Percentiles rank a stretch among this genome's conserved stretches.
These are phyloP conservation scores for Trametes hirsuta DNA, from an alignment of 1,284 basidiomycete species.

Conservation along the genomic window DNA sequence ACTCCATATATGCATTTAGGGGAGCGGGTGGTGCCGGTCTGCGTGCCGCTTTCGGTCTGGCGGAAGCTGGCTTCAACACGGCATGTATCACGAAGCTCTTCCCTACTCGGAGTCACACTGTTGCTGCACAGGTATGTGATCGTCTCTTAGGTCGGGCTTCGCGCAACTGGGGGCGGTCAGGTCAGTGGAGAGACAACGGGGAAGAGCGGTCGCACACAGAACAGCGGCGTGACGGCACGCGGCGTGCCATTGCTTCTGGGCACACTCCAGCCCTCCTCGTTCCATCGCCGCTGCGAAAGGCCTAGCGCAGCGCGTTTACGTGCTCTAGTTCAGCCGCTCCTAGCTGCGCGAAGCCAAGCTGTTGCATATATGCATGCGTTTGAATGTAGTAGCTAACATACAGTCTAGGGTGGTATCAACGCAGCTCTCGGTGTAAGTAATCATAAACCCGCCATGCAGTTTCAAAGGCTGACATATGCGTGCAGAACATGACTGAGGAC, in stretches of 20 bases:
- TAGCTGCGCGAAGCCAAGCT: too few species aligned
- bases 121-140: constrained; percentile 86
- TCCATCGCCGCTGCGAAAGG: too few species aligned
- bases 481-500: constrained; percentile 98
- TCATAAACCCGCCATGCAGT: neutral
- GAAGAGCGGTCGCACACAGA: too few species aligned
- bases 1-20: constrained; percentile 43
- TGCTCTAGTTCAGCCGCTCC: too few species aligned
- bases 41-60: constrained; percentile 97
- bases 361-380: neutral
- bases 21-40: constrained; percentile 99
- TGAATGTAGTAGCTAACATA: constrained; percentile 22
- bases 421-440: constrained; percentile 89
- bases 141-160: too few species aligned
- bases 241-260: too few species aligned
- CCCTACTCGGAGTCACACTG: constrained; percentile 99
- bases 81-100: constrained; percentile 99
- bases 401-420: constrained; percentile 92
- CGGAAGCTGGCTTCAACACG: constrained; percentile 98
- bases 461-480: constrained; percentile 14
- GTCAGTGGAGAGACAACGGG: too few species aligned
- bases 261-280: too few species aligned
- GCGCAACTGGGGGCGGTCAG: too few species aligned
- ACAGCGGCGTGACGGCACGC: too few species aligned
- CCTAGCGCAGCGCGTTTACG: too few species aligned